These are phyloP conservation scores for Ogataea naganishii DNA, from an alignment of 805 yeast species.

Conservation along the genomic window DNA sequence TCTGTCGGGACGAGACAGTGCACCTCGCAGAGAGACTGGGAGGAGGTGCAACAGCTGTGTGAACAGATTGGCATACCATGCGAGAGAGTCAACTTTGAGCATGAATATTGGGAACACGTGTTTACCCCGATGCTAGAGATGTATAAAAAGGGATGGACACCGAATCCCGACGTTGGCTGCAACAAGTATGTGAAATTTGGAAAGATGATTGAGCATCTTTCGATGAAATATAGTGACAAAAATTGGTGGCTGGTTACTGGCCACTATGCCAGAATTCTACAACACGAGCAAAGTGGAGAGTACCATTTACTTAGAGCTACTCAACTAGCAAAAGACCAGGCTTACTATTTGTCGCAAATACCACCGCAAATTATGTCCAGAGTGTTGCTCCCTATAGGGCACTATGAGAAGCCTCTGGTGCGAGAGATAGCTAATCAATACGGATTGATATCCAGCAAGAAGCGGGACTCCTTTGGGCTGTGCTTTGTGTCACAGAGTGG, in stretches of 20 bases:
- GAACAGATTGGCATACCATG: constrained; percentile 54
- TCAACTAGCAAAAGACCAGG: constrained; percentile 71
- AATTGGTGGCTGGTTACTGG: constrained; percentile 90
- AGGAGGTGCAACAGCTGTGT: constrained; percentile 65
- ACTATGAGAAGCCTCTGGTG: constrained; percentile 64
- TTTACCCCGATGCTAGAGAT: constrained; percentile 83
- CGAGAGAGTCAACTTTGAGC: constrained; percentile 74
- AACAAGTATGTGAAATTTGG: constrained; percentile 87
- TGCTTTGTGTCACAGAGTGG: constrained; percentile 74
- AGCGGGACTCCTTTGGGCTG: constrained; percentile 90
- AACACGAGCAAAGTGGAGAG: constrained; percentile 21
- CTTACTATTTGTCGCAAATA: constrained; percentile 77
- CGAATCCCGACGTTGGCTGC: constrained; percentile 92
- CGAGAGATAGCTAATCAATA: constrained; percentile 53
- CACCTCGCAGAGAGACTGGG: constrained; percentile 76
- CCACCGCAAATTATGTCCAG: constrained; percentile 32
- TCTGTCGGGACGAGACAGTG: constrained; percentile 35
- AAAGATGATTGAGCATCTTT: constrained; percentile 48
- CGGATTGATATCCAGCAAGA: constrained; percentile 54
- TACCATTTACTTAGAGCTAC: constrained; percentile 48
- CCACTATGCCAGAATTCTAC: constrained; percentile 57
- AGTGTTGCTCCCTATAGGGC: constrained; percentile 75
- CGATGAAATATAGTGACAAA: constrained; percentile 22
- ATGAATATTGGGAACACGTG: constrained; percentile 88
- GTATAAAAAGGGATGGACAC: constrained; percentile 71